These are phyloP conservation scores for Phyllosticta ampelicida DNA, from an alignment of 2,329 filamentous ascomycete genomes.

Conservation along the genomic window DNA sequence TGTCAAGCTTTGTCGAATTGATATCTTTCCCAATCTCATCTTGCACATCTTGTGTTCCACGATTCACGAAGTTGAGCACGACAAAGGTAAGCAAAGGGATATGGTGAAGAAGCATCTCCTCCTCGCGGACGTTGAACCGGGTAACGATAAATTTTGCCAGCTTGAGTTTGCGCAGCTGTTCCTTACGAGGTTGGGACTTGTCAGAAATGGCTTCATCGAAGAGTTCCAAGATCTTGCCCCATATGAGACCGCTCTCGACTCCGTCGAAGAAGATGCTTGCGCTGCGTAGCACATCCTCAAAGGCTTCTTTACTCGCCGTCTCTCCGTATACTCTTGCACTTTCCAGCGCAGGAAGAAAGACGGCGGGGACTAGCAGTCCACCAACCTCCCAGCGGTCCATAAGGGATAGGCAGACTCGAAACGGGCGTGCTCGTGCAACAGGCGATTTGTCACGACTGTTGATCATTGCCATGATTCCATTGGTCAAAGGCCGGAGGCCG, in stretches of 20 bases:
- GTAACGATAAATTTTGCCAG: slow-evolving; percentile 71
- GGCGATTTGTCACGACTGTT: slow-evolving; percentile 31
- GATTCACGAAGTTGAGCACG: slow-evolving; percentile 40
- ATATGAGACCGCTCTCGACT: slow-evolving; percentile 88
- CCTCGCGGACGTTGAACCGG: slow-evolving; percentile 88
- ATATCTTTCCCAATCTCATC: background rate
- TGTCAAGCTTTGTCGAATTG: slow-evolving; percentile 19
- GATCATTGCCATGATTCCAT: slow-evolving; percentile 69
- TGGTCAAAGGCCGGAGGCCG: slow-evolving; percentile 63
- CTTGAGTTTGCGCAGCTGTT: slow-evolving; percentile 51
- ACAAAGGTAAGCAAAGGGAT: slow-evolving; percentile 67
- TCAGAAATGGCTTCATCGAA: slow-evolving; percentile 41
- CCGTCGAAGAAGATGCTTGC: slow-evolving; percentile 96
- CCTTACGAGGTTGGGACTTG: slow-evolving; percentile 38
- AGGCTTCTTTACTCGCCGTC: slow-evolving; percentile 55
- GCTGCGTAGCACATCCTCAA: slow-evolving; percentile 79
- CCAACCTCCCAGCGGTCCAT: slow-evolving; percentile 99
- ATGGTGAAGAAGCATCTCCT: slow-evolving; percentile 87
- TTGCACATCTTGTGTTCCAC: slow-evolving; percentile 16
- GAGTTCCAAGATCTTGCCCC: slow-evolving; percentile 65
- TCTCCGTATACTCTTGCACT: slow-evolving; percentile 67
- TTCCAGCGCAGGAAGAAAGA: slow-evolving; percentile 77
- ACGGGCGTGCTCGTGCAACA: slow-evolving; percentile 67
- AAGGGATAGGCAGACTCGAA: slow-evolving; percentile 82
- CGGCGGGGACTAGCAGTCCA: slow-evolving; percentile 72